Evolutionary conservation across 1,284 basidiomycete genomes (phyloP).

Genomic region (Microbotryum saponariae): DNA sequence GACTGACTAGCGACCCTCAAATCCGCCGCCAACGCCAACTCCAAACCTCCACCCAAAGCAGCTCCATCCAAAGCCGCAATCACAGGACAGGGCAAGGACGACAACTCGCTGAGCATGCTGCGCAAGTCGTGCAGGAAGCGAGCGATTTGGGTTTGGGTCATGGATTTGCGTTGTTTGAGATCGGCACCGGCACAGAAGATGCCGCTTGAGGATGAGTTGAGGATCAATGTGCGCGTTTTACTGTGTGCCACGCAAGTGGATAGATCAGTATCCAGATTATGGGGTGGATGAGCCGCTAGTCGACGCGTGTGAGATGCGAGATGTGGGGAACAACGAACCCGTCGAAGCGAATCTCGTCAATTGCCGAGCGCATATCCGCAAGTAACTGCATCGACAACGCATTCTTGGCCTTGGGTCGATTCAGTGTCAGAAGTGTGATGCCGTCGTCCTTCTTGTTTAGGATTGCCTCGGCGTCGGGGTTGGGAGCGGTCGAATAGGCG

Average conservation of each 20-base stretch:
- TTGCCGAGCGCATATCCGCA: conserved; percentile 42
- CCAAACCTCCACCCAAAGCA: conserved; percentile 83
- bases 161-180: conserved; percentile 71
- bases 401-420: conserved; percentile 78
- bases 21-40: conserved; percentile 79
- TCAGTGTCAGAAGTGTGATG: conserved; percentile 50
- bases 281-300: background rate
- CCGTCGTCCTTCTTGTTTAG: conserved; percentile 26
- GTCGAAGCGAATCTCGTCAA: conserved; percentile 57
- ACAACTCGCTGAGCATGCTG: conserved; percentile 61
- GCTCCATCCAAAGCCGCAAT: conserved; percentile 89
- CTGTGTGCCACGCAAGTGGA: background rate
- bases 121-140: conserved; percentile 73
- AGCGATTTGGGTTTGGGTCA: conserved; percentile 65
- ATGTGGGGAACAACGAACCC: conserved; percentile 8
- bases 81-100: conserved; percentile 73
- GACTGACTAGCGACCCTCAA: conserved; percentile 68
- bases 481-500: conserved; percentile 9
- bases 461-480: conserved; percentile 1
- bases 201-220: conserved; percentile 63
- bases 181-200: conserved; percentile 91
- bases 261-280: too few relatives aligned
- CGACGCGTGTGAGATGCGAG: background rate
- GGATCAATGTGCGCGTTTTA: conserved; percentile 66
- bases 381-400: conserved; percentile 73